Evolutionary conservation across 805 yeast species (phyloP), one percentile per base, ranked within the genome.

Genomic region (Ogataea trehalophila): DNA sequence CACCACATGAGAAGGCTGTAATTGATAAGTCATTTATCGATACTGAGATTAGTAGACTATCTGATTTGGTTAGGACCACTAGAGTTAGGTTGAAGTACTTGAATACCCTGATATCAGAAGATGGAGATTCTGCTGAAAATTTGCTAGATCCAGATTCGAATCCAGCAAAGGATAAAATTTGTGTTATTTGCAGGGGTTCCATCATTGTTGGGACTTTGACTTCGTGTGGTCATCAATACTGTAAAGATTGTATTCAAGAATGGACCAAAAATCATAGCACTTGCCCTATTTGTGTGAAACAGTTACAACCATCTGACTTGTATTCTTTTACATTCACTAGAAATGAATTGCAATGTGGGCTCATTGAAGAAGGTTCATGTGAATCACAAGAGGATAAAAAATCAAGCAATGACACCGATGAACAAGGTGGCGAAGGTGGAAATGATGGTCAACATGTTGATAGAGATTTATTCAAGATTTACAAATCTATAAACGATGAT

Each of bases 141-240:
- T 62, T 63, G 7, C 46, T 48, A n/a, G 49, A 44, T 4, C 69
- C 67, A 9, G 37, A 29, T 14, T 62, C 65, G 13, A 45, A 42
- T 8, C 47, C 46, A 14, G 35, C 37, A 6, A 74, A 73, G 7
- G 78, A 72, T 9, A 61, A 74, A 45, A 65, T 75, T 17, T 94
- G 99, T 65, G 76, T 83, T 33, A 91, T 94, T 50, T 94, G 99
- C 62, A 79, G 85, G 18, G 75, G 81, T 4, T 62, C 77, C 1
- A 87, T 90, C 43, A 71, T 77, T 3, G 72, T 81, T 37, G 99
- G 99, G 0, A 76, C 94, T 0, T 70, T 94, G 47, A 85, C 96
- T 0, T 81, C 81, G 9, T 94, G 99, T 73, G 98, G 98, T 0
- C 99, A 94, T 66, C 82, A 81, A 55, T 94, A 85, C 61, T 94